Base-by-base conservation (phyloP, 345 rosid genomes). In the Cardamine occulta region DNA sequence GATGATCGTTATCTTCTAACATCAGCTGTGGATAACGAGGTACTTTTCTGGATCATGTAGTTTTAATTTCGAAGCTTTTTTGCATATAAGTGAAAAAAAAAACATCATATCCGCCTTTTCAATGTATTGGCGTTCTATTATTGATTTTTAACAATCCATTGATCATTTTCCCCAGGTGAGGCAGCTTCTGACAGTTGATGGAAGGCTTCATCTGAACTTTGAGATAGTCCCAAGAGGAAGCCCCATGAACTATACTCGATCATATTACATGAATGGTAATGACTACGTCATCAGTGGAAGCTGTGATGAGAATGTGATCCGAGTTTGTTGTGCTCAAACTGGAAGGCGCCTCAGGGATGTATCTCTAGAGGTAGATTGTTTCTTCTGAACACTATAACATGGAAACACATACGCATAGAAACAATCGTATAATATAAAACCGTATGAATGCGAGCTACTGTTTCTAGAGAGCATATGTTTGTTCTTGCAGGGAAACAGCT, bases 11-110 rank as follows among this genome's bases (percentile, higher is more conserved):
- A 94, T 80, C 97, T 91, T 83, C 93, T 94, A 9, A 85, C 81
- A 44, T 94, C 98, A 73, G 97, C 98, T 54, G 93, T 94, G 54
- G 98, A 94, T 83, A 94, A 94, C 74, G 97, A 91, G 98, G 98
- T 94, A 85, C 26, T 59, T 40, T 52, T 24, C n/a, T 42, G 24
- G 52, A 71, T 48, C 48, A 31, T 31, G 45, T 32, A n/a, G 66
- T 13, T 69, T 40, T 35, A 14, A 1, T 21, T 14, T 7, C 48
- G 26, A 53, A 53, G 12, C 68, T 26, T 63, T 73, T 73, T 13
- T 35, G 40, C 39, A 31, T 29, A 15, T 40, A 32, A 13, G n/a
- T 21, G 3, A 37, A 29, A 60, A 4, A 10, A n/a, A 39, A 40
- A 28, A 26, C 28, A 67, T 60, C 40, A 9, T 1, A 35, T 45